Evolutionary conservation across 2,329 filamentous ascomycete genomes (phyloP), one percentile per base, ranked within the genome.

Genomic region (Fusarium longipes): DNA sequence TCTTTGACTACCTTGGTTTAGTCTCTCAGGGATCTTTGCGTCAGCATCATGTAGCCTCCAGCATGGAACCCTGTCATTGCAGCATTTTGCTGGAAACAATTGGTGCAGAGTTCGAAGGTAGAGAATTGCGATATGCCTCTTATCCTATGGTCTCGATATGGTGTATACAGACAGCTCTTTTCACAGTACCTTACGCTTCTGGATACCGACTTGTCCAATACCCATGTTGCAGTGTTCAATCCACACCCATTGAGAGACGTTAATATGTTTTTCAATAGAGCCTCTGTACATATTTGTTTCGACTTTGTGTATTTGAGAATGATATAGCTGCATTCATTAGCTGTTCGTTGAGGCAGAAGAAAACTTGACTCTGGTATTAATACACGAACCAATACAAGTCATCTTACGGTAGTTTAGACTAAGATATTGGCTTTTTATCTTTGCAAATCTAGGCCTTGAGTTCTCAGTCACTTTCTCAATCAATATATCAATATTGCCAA

Each of bases 21-120:
- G 55, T 40, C 45, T 51, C 24, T 61, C 63, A 70, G 54, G 52
- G 53, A 70, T 67, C 43, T 66, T 70, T 20, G 40, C 54, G 30
- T 59, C 58, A 47, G 55, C 57, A 52, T 57, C 33, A 64, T 61
- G 60, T 68, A 65, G 60, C 60, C 68, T 54, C 57, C 38, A 56
- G 29, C 39, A 50, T 55, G 35, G 55, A 63, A 68, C 65, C 65
- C 65, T 68, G 65, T 66, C 65, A 39, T 54, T 65, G 50, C 55
- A 62, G 60, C 27, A 50, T 43, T 50, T 35, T 42, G 56, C 29
- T 29, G 33, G 40, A 42, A 47, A 40, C 25, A 58, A 44, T 51
- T 44, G 43, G 44, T 45, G 29, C 38, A 27, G 32, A 12, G 51
- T 51, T 20, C 24, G 32, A 45, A 33, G 29, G 12, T 47, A 30